Base-by-base conservation (phyloP, 805 yeast species). In the Candida maris region DNA sequence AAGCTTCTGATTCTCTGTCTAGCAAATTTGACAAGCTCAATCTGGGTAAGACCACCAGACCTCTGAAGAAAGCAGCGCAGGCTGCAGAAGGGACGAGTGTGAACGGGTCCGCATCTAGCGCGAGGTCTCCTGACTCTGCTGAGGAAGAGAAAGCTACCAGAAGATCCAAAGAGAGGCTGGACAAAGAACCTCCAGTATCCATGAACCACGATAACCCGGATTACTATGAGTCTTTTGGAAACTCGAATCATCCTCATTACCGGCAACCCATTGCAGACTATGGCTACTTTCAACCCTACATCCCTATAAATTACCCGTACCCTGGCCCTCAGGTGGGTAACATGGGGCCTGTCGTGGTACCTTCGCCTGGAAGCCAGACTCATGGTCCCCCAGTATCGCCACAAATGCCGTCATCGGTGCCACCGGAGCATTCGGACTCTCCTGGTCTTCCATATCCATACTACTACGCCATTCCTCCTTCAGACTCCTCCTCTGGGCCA, bases 101-200 rank as follows among this genome's bases (percentile, higher is more conserved):
- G 29, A 25, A 34, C 9, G 49, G 42, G 20, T 34, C 25, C 13
- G 4, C 25, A 13, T 10, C 19, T 10, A 33, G 9, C 32, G 25
- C 18, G 7, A 8, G 8, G 7, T 17, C 39, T 35, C 28, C 13
- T 4, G 19, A 34, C 14, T 42, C 44, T 5, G 45, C 64, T 6
- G 69, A 63, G 35, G 45, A 49, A 5, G 66, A 62, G 27, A 51
- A 67, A 22, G 59, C 67, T 6, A 55, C 67, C 3, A 67, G 67
- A 40, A 54, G 55, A 33, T 72, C 39, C 61, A 69, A 38, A 49
- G 67, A 38, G 62, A 66, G 35, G 62, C 37, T 54, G 23, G 53
- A 47, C 20, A 39, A 42, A 26, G 63, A 61, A n/a, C 58, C 57
- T 10, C 54, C 28, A 10, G 8, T 21, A 12, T 10, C 46, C 3